A percentile compares a stretch with the other conserved stretches of the same genome.
phyloP scores from a whole-genome alignment of 805 yeast genomes.

The Sugiyamaella boreocaroliniensis region DNA sequence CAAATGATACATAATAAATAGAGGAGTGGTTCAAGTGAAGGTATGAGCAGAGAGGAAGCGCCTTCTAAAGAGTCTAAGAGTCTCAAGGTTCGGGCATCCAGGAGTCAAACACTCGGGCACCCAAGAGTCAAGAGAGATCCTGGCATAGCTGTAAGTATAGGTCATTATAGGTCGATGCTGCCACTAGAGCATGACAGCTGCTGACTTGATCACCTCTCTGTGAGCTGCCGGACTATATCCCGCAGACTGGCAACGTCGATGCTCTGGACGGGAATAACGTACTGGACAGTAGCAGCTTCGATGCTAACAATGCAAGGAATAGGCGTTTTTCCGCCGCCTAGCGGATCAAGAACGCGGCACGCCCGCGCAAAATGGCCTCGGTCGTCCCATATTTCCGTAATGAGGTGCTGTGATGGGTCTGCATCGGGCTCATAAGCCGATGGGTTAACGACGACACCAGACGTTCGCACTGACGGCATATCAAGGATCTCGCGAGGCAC shows the following conservation, averaged over 20 bases:
- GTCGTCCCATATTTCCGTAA: conserved; percentile 23
- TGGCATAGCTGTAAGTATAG: too few relatives aligned
- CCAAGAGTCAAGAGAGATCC: too few relatives aligned
- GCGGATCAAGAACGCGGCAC: conserved; percentile 27
- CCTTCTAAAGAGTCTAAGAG: too few relatives aligned
- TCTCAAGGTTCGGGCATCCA: too few relatives aligned
- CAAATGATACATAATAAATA: neutral
- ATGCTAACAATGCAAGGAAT: conserved; percentile 27
- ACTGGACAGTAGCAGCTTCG: conserved; percentile 7
- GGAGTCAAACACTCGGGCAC: too few relatives aligned
- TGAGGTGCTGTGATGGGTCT: neutral
- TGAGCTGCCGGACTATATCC: conserved; percentile 2
- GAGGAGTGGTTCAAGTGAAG: too few relatives aligned
- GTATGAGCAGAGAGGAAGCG: too few relatives aligned
- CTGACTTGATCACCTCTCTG: neutral
- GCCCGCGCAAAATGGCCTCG: conserved; percentile 23
- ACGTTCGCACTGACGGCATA: neutral
- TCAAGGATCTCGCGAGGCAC: neutral
- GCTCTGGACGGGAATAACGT: conserved; percentile 3
- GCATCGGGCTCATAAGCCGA: neutral
- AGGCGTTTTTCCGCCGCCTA: conserved; percentile 29
- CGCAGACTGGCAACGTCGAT: neutral
- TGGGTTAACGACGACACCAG: neutral
- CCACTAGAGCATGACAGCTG: too few relatives aligned
- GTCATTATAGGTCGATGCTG: neutral